These are phyloP conservation scores for Knoxdaviesia capensis DNA, from an alignment of 2,329 filamentous ascomycete species.

Conservation along the genomic window DNA sequence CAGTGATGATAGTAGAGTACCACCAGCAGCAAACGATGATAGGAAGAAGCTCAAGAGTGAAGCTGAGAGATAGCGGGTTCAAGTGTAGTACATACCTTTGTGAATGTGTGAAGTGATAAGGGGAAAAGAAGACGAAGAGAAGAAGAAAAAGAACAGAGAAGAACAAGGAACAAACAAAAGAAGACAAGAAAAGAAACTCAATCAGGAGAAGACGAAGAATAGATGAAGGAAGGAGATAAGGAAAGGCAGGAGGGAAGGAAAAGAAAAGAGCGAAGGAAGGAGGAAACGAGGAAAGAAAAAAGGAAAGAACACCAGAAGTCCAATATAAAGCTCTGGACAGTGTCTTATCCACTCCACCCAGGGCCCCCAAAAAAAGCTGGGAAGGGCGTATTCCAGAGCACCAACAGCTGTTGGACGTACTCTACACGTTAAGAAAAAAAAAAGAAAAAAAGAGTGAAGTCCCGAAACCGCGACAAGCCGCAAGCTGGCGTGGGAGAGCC, in stretches of 20 bases:
- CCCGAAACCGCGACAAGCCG: not conserved
- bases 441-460: not conserved
- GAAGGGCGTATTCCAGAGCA: too few species aligned
- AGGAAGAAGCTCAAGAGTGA: not conserved
- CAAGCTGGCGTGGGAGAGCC: too few species aligned
- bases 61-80: not conserved
- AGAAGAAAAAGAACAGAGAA: too few species aligned
- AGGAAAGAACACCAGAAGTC: not conserved
- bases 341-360: too few species aligned
- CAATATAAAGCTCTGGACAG: too few species aligned
- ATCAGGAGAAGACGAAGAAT: not conserved
- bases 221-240: not conserved
- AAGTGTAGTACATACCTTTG: not conserved
- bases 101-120: not conserved
- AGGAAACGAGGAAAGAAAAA: conserved; percentile 2
- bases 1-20: too few species aligned
- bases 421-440: not conserved
- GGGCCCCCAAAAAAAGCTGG: too few species aligned
- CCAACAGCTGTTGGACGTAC: too few species aligned
- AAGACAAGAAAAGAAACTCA: too few species aligned
- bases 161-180: too few species aligned
- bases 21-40: too few species aligned
- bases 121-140: too few species aligned
- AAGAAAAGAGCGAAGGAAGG: not conserved
- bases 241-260: conserved; percentile 4